Conservation (phyloP, 768 basidiomycete species). For the Hirschioporus abietinus region DNA sequence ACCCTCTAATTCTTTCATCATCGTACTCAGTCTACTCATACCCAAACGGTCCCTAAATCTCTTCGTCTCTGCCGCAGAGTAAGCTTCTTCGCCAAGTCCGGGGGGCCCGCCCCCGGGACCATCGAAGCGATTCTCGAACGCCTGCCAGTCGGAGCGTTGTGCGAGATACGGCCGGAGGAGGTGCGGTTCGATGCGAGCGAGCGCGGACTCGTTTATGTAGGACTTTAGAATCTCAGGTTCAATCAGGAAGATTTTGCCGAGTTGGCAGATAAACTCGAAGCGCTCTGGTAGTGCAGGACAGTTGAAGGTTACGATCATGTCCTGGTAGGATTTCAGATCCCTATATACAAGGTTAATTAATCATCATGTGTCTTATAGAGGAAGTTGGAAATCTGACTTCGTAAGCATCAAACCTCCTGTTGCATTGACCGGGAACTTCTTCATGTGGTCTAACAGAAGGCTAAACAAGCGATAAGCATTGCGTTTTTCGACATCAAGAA, state of each 20-base stretch:
- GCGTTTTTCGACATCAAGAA: slow-evolving; percentile 5
- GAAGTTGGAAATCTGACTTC: slow-evolving; percentile 53
- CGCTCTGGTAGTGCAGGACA: slow-evolving; percentile 86
- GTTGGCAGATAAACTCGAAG: slow-evolving; percentile 95
- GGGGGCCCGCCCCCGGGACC: slow-evolving; percentile 27
- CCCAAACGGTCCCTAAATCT: slow-evolving; percentile 54
- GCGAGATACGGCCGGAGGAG: slow-evolving; percentile 88
- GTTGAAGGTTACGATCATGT: slow-evolving; percentile 74
- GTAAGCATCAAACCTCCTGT: slow-evolving; percentile 98
- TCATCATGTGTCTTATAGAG: not conserved
- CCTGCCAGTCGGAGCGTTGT: slow-evolving; percentile 86
- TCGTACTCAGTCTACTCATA: slow-evolving; percentile 69
- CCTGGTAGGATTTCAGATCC: slow-evolving; percentile 96
- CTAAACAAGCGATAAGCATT: slow-evolving; percentile 32
- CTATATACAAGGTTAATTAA: slow-evolving; percentile 33
- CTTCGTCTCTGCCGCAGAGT: slow-evolving; percentile 43
- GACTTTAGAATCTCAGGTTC: slow-evolving; percentile 92
- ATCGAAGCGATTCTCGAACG: slow-evolving; percentile 78
- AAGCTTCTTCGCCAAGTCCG: slow-evolving; percentile 29
- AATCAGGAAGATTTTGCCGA: slow-evolving; percentile 96
- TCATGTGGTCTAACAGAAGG: slow-evolving; percentile 87
- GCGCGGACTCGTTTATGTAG: slow-evolving; percentile 91
- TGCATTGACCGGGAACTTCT: slow-evolving; percentile 94
- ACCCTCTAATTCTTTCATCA: slow-evolving; percentile 85
- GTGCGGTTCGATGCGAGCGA: slow-evolving; percentile 83